Conservation (phyloP, 2,329 filamentous ascomycete species). For the Aotearoamyces nothofagi region DNA sequence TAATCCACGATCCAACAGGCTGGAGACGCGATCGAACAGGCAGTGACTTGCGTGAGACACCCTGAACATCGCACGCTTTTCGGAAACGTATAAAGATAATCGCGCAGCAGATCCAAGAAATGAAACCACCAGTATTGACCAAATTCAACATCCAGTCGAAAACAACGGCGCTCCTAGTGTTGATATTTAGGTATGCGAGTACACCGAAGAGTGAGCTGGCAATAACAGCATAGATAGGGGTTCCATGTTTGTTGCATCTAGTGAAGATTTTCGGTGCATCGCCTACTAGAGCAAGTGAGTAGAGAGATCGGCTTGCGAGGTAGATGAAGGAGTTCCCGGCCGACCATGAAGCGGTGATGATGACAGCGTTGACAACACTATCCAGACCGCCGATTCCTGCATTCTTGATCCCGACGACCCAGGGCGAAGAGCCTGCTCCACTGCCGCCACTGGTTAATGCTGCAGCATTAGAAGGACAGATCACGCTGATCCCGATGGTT, state of each 20-base stretch:
- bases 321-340: slow-evolving; percentile 46
- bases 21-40: slow-evolving; percentile 37
- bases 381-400: slow-evolving; percentile 48
- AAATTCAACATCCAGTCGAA: slow-evolving; percentile 60
- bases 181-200: slow-evolving; percentile 54
- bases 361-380: slow-evolving; percentile 54
- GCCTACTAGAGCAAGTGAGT: slow-evolving; percentile 49
- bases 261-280: slow-evolving; percentile 48
- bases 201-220: slow-evolving; percentile 32
- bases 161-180: slow-evolving; percentile 42
- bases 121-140: slow-evolving; percentile 43
- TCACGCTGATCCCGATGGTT: slow-evolving; percentile 41
- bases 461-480: slow-evolving; percentile 47
- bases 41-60: slow-evolving; percentile 30
- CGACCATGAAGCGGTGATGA: slow-evolving; percentile 51
- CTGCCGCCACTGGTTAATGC: slow-evolving; percentile 34
- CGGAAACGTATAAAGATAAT: slow-evolving; percentile 45
- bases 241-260: slow-evolving; percentile 40
- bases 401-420: slow-evolving; percentile 43
- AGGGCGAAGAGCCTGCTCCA: slow-evolving; percentile 29
- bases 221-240: slow-evolving; percentile 38
- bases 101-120: slow-evolving; percentile 43
- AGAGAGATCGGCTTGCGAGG: slow-evolving; percentile 51
- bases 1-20: slow-evolving; percentile 48
- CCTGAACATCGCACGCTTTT: slow-evolving; percentile 35